These are phyloP conservation scores for Penicillium angulare DNA, from an alignment of 495 filamentous ascomycete genomes.

Conservation along the genomic window DNA sequence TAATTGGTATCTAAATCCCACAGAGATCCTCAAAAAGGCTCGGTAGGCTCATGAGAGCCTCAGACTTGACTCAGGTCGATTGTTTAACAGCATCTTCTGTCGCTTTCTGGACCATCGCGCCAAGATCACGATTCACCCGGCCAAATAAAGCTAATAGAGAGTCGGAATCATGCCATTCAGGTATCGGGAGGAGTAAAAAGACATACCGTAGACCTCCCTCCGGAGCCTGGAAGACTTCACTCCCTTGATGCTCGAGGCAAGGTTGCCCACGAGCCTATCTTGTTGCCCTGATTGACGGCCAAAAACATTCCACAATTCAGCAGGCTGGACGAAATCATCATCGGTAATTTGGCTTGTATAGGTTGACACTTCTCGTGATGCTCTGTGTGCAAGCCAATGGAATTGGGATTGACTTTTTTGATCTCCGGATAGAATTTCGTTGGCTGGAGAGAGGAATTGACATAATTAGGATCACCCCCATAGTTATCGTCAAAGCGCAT, in stretches of 20 bases:
- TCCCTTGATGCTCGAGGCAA: conserved; percentile 3
- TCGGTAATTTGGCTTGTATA: conserved; percentile 15
- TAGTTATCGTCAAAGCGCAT: conserved; percentile 63
- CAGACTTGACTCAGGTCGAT: too few relatives aligned
- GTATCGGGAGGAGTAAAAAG: neutral
- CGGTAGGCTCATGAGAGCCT: too few relatives aligned
- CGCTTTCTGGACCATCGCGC: neutral
- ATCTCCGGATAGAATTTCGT: neutral
- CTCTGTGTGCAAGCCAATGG: conserved; percentile 24
- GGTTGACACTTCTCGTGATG: conserved; percentile 45
- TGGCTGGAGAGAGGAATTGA: conserved; percentile 10
- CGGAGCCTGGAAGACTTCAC: neutral
- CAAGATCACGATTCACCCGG: neutral
- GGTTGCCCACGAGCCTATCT: conserved; percentile 54
- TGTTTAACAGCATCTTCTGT: neutral
- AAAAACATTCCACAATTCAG: conserved; percentile 40
- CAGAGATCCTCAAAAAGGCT: too few relatives aligned
- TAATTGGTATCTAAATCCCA: too few relatives aligned
- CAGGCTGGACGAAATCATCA: conserved; percentile 6
- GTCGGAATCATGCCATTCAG: neutral
- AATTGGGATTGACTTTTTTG: neutral
- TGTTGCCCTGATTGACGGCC: conserved; percentile 53
- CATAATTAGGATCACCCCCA: conserved; percentile 61
- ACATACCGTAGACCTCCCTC: neutral
- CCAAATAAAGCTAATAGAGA: neutral